Evolutionary conservation across 108 stramenopile species (phyloP), one percentile per base, ranked within the genome.

Genomic region (Licmophora abbreviata): DNA sequence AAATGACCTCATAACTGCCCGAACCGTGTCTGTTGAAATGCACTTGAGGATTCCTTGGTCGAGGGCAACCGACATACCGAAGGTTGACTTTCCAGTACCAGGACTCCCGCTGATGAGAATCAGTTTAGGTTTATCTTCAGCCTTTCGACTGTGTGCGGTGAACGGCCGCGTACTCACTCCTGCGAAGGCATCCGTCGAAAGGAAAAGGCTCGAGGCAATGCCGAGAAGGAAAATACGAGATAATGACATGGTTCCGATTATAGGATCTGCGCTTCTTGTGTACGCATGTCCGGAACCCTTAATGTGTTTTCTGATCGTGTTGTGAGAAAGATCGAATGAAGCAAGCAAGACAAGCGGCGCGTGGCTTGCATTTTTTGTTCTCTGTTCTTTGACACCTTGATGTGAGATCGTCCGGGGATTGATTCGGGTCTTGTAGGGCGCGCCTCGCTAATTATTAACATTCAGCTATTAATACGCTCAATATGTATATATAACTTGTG

Each of bases 31-130:
- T 11, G 82, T 84, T 1, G 60, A 63, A 7, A 84, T 74, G 44
- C 76, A 79, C 44, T 76, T 76, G 15, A 79, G 42, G 29, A 84
- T 84, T 6, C 76, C 77, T 46, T 74, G 75, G 28, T 73, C 71
- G 1, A 78, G 57, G 7, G 82, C 82, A 18, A 79, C 33, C 1
- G 59, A 54, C 77, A 84, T 79, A 2, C 78, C 82, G 44, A 84
- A 76, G 22, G 82, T 84, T 3, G 37, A 49, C 20, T 73, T 77
- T 3, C 76, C 76, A 9, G 76, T 79, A 1, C 77, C 77, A 0
- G 73, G 60, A 36, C 54, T 56, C 3, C 77, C 77, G 28, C 66
- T 48, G 29, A 79, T 74, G 20, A 79, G 44, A 33, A 77, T 69
- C 4, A 77, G 51, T 48, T 70, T 70, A 10, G 72, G 75, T 43